Evolutionary conservation across 2,329 filamentous ascomycete genomes (phyloP).

Genomic region (Penicillium sp.): DNA sequence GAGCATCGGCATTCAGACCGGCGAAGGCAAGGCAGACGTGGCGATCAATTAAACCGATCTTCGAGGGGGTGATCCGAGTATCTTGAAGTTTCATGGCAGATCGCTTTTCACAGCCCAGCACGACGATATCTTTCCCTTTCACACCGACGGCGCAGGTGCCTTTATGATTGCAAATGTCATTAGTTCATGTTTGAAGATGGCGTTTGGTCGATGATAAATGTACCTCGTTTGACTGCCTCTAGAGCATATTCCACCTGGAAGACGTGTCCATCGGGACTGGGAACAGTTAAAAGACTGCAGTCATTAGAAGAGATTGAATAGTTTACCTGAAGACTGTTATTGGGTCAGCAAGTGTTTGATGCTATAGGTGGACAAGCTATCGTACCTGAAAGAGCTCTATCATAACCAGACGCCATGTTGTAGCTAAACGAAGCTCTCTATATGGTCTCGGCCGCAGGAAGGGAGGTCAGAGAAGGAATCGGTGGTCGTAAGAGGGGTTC

Average conservation of each 20-base stretch:
- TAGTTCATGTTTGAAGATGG: not conserved
- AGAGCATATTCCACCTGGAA: constrained; percentile 99
- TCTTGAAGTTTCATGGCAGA: constrained; percentile 99
- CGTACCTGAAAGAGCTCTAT: constrained; percentile 97
- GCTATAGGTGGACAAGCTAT: constrained; percentile 21
- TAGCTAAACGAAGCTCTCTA: constrained; percentile 3
- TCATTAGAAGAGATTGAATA: not conserved
- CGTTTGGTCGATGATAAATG: not conserved
- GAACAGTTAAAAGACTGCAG: constrained; percentile 41
- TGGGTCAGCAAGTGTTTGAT: constrained; percentile 37
- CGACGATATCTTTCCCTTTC: constrained; percentile 90
- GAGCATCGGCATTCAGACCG: constrained; percentile 93
- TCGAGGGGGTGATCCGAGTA: constrained; percentile 96
- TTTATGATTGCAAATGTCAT: constrained; percentile 32
- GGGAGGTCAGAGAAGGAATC: not conserved
- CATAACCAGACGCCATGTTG: constrained; percentile 88
- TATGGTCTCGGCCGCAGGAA: not conserved
- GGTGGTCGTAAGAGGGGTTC: not conserved
- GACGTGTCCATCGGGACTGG: constrained; percentile 95
- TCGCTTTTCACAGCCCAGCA: constrained; percentile 96
- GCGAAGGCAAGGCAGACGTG: constrained; percentile 97
- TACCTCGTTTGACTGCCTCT: constrained; percentile 97
- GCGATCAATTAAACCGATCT: constrained; percentile 92
- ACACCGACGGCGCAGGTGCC: constrained; percentile 97
- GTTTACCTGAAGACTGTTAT: constrained; percentile 73